Evolutionary conservation across 106 monocot genomes (phyloP).

Genomic region (Dioscorea dumetorum): DNA sequence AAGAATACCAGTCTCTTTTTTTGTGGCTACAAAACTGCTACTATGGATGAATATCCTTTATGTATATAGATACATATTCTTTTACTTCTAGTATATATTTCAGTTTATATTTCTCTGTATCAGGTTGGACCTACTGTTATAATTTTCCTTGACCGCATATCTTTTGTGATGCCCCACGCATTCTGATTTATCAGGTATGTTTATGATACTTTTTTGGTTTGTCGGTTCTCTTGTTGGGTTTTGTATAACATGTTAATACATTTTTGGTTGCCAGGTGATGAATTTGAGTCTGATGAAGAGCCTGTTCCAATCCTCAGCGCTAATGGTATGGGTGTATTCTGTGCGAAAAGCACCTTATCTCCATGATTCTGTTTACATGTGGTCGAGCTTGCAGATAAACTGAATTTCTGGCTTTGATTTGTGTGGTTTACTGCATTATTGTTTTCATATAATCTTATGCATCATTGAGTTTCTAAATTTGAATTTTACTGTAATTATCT

Average conservation of each 20-base stretch:
- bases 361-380: too few species aligned
- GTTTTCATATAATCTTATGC: too few species aligned
- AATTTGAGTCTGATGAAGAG: constrained; percentile 31
- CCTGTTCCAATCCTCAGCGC: constrained; percentile 1
- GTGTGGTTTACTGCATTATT: too few species aligned
- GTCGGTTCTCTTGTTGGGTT: neutral
- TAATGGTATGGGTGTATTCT: constrained; percentile 18
- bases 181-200: constrained; percentile 20
- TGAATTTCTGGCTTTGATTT: too few species aligned
- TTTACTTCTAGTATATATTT: neutral
- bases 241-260: neutral
- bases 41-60: constrained; percentile 48
- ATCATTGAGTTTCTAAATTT: too few species aligned
- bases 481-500: too few species aligned
- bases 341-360: too few species aligned
- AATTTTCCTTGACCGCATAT: constrained; percentile 18
- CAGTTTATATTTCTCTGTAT: neutral
- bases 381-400: too few species aligned
- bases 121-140: too few species aligned
- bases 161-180: constrained; percentile 3
- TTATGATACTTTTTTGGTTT: neutral
- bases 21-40: constrained; percentile 47
- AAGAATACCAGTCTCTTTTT: constrained; percentile 69
- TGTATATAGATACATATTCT: neutral
- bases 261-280: constrained; percentile 5